A percentile compares a stretch with the other conserved stretches of the same genome.
phyloP scores from a whole-genome alignment of 192 early-diverging fungal species.

The Podila clonocystis region DNA sequence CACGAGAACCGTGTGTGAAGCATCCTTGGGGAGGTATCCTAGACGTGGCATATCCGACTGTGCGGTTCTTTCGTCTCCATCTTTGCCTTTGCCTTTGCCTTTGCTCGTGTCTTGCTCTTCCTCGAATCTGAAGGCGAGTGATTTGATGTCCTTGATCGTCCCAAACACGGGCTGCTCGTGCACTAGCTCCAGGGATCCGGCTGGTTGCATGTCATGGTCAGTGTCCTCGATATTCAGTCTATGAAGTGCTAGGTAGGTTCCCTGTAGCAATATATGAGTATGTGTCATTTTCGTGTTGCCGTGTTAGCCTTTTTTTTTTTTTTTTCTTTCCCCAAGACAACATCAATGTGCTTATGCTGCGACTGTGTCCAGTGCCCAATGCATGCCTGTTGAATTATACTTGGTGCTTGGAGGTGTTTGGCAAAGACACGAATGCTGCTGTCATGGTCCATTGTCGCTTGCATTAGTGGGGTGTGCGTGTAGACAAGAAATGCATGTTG shows the following conservation, averaged over 20 bases:
- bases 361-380: slow-evolving; percentile 28
- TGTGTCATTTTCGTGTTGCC: too few relatives aligned
- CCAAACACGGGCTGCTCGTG: slow-evolving; percentile 56
- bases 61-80: neutral
- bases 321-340: slow-evolving; percentile 39
- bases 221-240: slow-evolving; percentile 15
- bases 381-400: slow-evolving; percentile 39
- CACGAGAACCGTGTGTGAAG: slow-evolving; percentile 21
- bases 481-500: neutral
- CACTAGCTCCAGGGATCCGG: slow-evolving; percentile 27
- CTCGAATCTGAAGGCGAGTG: slow-evolving; percentile 14
- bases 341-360: slow-evolving; percentile 15
- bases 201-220: slow-evolving; percentile 14
- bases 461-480: neutral
- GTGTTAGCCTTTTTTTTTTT: neutral
- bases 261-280: slow-evolving; percentile 3
- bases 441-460: neutral
- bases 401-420: slow-evolving; percentile 33
- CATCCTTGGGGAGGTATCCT: slow-evolving; percentile 25
- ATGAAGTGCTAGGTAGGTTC: slow-evolving; percentile 24
- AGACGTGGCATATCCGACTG: slow-evolving; percentile 10
- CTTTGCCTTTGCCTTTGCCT: neutral
- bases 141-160: slow-evolving; percentile 53
- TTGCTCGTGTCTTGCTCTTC: neutral
- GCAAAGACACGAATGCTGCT: slow-evolving; percentile 22